These are phyloP conservation scores for Fusarium brevicatenulatum DNA, from an alignment of 2,329 filamentous ascomycete species.

Conservation along the genomic window DNA sequence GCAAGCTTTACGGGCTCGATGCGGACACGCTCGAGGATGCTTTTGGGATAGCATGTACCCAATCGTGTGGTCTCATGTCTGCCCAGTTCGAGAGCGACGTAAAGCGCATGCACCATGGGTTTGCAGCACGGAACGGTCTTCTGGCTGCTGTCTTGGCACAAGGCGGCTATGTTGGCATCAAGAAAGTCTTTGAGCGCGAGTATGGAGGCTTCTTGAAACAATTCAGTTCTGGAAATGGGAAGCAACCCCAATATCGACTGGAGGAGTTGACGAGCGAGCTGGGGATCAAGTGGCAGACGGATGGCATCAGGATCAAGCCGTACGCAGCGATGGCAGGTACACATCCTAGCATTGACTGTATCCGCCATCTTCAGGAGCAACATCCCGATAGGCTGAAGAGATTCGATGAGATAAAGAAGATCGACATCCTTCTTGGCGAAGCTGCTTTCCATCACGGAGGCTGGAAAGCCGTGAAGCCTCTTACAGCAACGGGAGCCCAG, in stretches of 20 bases:
- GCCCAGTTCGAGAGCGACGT: slow-evolving; percentile 6
- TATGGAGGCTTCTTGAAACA: slow-evolving; percentile 2
- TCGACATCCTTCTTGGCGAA: background rate
- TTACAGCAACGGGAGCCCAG: slow-evolving; percentile 1
- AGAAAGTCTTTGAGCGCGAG: slow-evolving; percentile 1
- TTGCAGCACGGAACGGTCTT: background rate
- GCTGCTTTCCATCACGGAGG: slow-evolving; percentile 7
- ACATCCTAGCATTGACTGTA: slow-evolving; percentile 7
- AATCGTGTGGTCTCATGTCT: slow-evolving; percentile 1
- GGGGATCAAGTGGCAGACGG: background rate
- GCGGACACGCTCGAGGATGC: background rate
- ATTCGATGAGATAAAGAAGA: background rate
- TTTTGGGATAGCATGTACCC: slow-evolving; percentile 4
- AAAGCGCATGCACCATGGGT: slow-evolving; percentile 9
- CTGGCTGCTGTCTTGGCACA: background rate
- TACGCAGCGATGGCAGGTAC: slow-evolving; percentile 10
- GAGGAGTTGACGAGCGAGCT: background rate
- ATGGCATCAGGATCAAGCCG: background rate
- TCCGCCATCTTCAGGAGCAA: background rate
- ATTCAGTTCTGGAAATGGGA: slow-evolving; percentile 2
- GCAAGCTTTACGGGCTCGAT: background rate
- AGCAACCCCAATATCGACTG: background rate
- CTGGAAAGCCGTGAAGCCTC: background rate
- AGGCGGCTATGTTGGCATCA: background rate
- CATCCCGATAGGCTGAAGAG: background rate